Evolutionary conservation across 2,329 filamentous ascomycete species (phyloP), one percentile per base, ranked within the genome.

Genomic region (Scytalidium lignicola): DNA sequence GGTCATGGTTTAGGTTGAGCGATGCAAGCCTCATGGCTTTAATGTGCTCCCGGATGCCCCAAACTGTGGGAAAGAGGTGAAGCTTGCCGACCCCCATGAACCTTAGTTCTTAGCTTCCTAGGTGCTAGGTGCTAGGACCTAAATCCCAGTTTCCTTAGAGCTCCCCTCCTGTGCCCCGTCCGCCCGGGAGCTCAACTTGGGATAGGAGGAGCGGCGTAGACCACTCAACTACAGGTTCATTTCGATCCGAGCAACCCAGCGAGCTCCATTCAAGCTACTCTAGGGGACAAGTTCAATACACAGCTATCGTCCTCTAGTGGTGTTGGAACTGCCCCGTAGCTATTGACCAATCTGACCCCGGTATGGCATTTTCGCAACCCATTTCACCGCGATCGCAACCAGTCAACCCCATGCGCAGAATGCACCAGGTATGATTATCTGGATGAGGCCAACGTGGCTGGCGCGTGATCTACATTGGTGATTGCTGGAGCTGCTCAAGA

Each of bases 171-270:
- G 6, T 26, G 23, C 23, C 6, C 23, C 23, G 6, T 5, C 10
- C 23, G 23, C 23, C 23, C 10, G 23, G 23, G 23, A 26, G 23
- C 23, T 26, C 23, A 26, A 10, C 6, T 10, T 10, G 51, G 53
- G 26, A 52, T 54, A 22, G 72, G 71, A 0, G 73, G 74, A 3
- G 69, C 73, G 0, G 73, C 74, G 1, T 78, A 78, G 55, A 76
- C 72, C 0, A 0, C 32, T 37, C 32, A 4, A 37, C 32, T 15
- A 37, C 32, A 37, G 23, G 10, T 26, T 26, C 32, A 15, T 4
- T 37, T 37, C 32, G 32, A 37, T 5, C 32, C 32, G 32, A 37
- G 15, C 32, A 37, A 37, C 32, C 32, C 32, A 37, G 32, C 32
- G 32, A 37, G 32, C 23, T 26, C 23, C 23, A 10, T 26, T 26